phyloP scores from a whole-genome alignment of 192 early-diverging fungal species.

The Backusella parvicylindrica region DNA sequence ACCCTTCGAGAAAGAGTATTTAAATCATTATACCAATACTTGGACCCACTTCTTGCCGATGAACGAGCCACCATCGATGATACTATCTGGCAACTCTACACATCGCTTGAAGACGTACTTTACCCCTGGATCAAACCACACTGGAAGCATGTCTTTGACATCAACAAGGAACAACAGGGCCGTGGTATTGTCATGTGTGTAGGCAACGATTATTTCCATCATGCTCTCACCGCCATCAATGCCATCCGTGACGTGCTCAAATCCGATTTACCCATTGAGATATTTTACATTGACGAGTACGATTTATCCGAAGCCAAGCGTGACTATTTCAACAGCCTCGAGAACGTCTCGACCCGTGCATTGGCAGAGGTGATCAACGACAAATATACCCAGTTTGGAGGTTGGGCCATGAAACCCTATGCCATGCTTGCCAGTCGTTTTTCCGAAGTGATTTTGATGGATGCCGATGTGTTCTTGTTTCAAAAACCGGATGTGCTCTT shows the following conservation, averaged over 20 bases:
- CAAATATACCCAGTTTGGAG: slow-evolving; percentile 36
- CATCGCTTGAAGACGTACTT: slow-evolving; percentile 26
- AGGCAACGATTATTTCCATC: slow-evolving; percentile 44
- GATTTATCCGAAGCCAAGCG: slow-evolving; percentile 36
- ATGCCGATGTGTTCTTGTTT: slow-evolving; percentile 67
- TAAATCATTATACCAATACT: slow-evolving; percentile 41
- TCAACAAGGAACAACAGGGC: slow-evolving; percentile 22
- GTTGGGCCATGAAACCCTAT: slow-evolving; percentile 70
- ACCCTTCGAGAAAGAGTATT: slow-evolving; percentile 35
- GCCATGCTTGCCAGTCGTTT: slow-evolving; percentile 59
- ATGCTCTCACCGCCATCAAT: slow-evolving; percentile 35
- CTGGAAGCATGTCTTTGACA: slow-evolving; percentile 35
- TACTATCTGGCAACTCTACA: slow-evolving; percentile 25
- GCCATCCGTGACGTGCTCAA: slow-evolving; percentile 40
- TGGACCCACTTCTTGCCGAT: slow-evolving; percentile 36
- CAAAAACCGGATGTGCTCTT: slow-evolving; percentile 54
- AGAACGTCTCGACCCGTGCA: slow-evolving; percentile 3
- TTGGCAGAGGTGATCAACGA: slow-evolving; percentile 35
- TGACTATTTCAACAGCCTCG: slow-evolving; percentile 15
- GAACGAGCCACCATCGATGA: not conserved
- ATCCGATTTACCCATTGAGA: slow-evolving; percentile 52
- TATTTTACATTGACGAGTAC: slow-evolving; percentile 48
- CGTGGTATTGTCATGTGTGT: slow-evolving; percentile 49
- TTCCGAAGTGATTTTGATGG: slow-evolving; percentile 60
- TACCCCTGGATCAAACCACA: slow-evolving; percentile 41